Evolutionary conservation across 2,329 filamentous ascomycete species (phyloP).

Genomic region (Talaromyces funiculosus): DNA sequence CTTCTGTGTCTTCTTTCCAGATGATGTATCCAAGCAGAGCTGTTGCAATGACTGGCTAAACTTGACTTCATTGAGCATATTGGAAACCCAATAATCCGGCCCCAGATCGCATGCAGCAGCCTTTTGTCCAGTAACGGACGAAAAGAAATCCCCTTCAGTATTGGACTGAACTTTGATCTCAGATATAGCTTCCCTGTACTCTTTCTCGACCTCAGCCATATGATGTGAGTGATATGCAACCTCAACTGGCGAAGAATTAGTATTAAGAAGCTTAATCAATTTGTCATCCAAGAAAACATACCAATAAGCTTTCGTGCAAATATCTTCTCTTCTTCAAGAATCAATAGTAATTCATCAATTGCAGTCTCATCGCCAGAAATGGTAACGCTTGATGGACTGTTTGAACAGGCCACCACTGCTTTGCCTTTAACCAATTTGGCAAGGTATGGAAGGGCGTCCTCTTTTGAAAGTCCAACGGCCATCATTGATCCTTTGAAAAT

Average conservation of each 20-base stretch:
- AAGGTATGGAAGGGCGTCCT: neutral
- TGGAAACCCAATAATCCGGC: conserved; percentile 26
- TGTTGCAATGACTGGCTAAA: conserved; percentile 20
- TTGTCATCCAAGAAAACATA: neutral
- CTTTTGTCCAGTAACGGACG: conserved; percentile 16
- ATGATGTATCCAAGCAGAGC: conserved; percentile 13
- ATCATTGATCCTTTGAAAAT: conserved; percentile 17
- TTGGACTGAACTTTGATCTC: neutral
- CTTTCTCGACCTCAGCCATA: conserved; percentile 21
- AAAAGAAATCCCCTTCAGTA: conserved; percentile 20
- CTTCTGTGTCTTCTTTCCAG: neutral
- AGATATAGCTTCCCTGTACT: conserved; percentile 18
- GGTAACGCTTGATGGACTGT: neutral
- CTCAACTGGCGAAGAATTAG: conserved; percentile 16
- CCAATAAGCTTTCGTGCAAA: conserved; percentile 24
- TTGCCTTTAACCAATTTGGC: neutral
- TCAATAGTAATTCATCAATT: conserved; percentile 16
- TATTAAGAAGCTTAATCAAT: neutral
- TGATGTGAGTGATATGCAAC: conserved; percentile 28
- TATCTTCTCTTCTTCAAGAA: conserved; percentile 18
- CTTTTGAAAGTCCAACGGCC: conserved; percentile 19
- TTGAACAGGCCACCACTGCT: neutral
- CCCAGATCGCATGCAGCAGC: neutral
- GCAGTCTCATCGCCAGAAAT: neutral
- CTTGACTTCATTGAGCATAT: conserved; percentile 26